Evolutionary conservation across 2,329 filamentous ascomycete species (phyloP), one percentile per base, ranked within the genome.

Genomic region (Fusarium sp.): DNA sequence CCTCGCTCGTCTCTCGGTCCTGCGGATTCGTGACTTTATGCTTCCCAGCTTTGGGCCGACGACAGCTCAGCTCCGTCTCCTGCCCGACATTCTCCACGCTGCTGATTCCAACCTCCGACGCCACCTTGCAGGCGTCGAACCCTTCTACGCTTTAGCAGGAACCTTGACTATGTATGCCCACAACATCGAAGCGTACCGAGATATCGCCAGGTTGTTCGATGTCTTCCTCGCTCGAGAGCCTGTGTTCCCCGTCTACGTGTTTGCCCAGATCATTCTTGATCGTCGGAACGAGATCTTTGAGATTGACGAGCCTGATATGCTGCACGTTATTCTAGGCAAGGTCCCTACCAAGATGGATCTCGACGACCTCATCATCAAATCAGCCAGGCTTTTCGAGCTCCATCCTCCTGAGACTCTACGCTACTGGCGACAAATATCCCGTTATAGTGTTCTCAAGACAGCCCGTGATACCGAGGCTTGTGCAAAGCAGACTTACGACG

Each of bases 1-100:
- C 14, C 86, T 96, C 29, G 84, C 90, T 31, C 89, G 91, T n/a
- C 86, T 99, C 55, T 97, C 93, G 4, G 82, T 93, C 29, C 84
- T 98, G 39, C 90, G 93, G 49, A 97, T 99, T 72, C 88, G 95
- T 61, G 95, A 99, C 77, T 99, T 97, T 75, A 97, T 99, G 95
- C 86, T 99, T 10, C 93, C 94, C 9, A 92, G 87, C 36, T 85
- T 99, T 39, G 81, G 86, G 13, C 92, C 93, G 4, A 92, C 93
- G 19, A 81, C 96, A 44, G 83, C 88, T 50, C 95, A 99, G 75
- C 86, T 99, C n/a, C 85, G 87, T 35, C 84, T 99, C 11, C 88
- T 99, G 51, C 93, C 93, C 7, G 87, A 91, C 52, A 90, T 99
- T 52, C 80, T 99, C 23, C 79, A 84, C 61, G 82, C 82, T 32